Evolutionary conservation across 352 stramenopile genomes (phyloP).

Genomic region (Chrysophaeum taylorii): DNA sequence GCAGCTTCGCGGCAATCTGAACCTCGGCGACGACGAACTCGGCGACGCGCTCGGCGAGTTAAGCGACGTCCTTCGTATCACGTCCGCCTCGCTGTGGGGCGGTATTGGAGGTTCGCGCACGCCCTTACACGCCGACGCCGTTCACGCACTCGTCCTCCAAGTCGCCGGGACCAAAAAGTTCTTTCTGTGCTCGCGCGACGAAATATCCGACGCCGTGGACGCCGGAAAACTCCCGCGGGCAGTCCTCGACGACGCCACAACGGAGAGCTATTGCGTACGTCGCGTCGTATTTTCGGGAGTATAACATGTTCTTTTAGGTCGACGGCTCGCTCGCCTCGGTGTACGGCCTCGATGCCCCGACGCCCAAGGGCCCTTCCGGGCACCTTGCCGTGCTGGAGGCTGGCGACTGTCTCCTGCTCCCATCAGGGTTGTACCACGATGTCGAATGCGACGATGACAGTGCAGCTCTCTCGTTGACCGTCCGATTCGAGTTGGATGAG

Average conservation of each 20-base stretch:
- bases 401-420: slow-evolving; percentile 11
- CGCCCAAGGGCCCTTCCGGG: background rate
- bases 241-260: background rate
- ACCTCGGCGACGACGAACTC: background rate
- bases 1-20: slow-evolving; percentile 7
- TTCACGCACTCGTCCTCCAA: slow-evolving; percentile 1
- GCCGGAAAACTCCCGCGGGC: background rate
- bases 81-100: background rate
- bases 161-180: background rate
- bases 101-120: background rate
- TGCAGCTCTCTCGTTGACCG: background rate
- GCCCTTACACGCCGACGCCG: background rate
- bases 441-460: background rate
- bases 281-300: no score
- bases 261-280: background rate
- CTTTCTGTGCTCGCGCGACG: background rate
- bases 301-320: no score
- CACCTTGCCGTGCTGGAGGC: background rate
- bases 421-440: slow-evolving; percentile 11
- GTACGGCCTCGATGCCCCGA: background rate
- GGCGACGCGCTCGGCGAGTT: background rate
- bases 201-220: background rate
- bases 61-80: background rate
- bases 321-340: background rate
- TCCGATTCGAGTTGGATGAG: slow-evolving; percentile 12